Conservation (phyloP, 169 alveolate genomes). For the Eimeria acervulina region DNA sequence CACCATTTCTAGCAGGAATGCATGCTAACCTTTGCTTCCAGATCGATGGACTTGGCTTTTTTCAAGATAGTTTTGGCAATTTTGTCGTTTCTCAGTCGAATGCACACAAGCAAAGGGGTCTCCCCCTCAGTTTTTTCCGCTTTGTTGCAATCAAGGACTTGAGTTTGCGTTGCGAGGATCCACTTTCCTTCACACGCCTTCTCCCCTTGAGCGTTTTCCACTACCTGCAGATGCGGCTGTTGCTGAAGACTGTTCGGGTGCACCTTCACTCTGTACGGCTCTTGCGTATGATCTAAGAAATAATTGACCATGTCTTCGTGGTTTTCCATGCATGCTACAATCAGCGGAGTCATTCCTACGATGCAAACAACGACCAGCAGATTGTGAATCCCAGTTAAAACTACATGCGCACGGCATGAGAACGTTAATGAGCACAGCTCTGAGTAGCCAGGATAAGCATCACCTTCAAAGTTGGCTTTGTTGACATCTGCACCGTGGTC, state of each 20-base stretch:
- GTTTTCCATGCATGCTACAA: conserved; percentile 84
- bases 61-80: conserved; percentile 88
- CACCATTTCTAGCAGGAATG: neutral
- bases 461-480: conserved; percentile 72
- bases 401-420: neutral
- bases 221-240: conserved; percentile 72
- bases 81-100: conserved; percentile 91
- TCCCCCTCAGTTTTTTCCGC: conserved; percentile 90
- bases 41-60: conserved; percentile 86
- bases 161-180: conserved; percentile 83
- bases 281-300: conserved; percentile 75
- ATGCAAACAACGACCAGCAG: neutral
- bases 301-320: conserved; percentile 80
- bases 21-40: conserved; percentile 77
- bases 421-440: neutral
- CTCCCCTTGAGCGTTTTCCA: conserved; percentile 68
- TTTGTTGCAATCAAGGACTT: conserved; percentile 87
- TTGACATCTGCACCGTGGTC: conserved; percentile 83
- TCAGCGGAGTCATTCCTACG: conserved; percentile 82
- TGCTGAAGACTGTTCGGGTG: conserved; percentile 67
- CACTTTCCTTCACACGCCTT: conserved; percentile 50
- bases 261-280: conserved; percentile 68
- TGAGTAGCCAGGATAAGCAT: neutral
- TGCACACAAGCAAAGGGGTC: conserved; percentile 92
- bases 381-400: neutral